Evolutionary conservation across 2,329 filamentous ascomycete genomes (phyloP).

Genomic region (Cladosporium oxysporum): DNA sequence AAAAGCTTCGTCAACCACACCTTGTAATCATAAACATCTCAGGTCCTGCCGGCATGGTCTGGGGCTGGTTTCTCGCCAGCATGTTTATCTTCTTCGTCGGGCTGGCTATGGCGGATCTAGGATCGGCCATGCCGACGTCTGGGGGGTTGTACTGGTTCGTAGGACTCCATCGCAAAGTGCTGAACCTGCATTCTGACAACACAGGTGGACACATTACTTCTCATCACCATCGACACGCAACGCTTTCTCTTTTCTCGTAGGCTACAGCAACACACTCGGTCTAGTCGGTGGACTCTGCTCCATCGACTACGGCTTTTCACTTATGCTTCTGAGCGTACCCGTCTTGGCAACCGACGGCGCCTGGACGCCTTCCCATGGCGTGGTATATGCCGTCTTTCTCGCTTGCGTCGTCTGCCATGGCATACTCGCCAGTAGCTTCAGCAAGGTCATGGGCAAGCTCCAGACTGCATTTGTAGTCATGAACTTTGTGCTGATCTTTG

Average conservation of each 20-base stretch:
- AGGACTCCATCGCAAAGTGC: conserved; percentile 41
- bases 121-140: conserved; percentile 55
- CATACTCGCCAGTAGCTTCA: conserved; percentile 54
- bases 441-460: conserved; percentile 60
- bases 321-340: conserved; percentile 62
- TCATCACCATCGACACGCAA: conserved; percentile 57
- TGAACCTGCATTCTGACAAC: not conserved
- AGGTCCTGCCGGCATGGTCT: conserved; percentile 63
- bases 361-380: conserved; percentile 58
- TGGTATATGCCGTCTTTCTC: conserved; percentile 60
- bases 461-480: conserved; percentile 58
- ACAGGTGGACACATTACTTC: conserved; percentile 60
- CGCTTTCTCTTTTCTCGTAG: conserved; percentile 61
- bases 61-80: conserved; percentile 61
- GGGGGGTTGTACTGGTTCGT: conserved; percentile 63
- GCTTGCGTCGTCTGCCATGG: conserved; percentile 57
- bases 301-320: conserved; percentile 60
- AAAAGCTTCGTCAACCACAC: not conserved
- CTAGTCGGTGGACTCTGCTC: conserved; percentile 63
- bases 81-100: conserved; percentile 57
- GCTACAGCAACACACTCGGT: conserved; percentile 63
- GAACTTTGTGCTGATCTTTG: conserved; percentile 57
- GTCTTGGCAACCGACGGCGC: conserved; percentile 58
- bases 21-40: not conserved
- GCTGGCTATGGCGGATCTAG: conserved; percentile 56